Evolutionary conservation across 495 filamentous ascomycete species (phyloP).

Genomic region (Aspergillus funiculosus): DNA sequence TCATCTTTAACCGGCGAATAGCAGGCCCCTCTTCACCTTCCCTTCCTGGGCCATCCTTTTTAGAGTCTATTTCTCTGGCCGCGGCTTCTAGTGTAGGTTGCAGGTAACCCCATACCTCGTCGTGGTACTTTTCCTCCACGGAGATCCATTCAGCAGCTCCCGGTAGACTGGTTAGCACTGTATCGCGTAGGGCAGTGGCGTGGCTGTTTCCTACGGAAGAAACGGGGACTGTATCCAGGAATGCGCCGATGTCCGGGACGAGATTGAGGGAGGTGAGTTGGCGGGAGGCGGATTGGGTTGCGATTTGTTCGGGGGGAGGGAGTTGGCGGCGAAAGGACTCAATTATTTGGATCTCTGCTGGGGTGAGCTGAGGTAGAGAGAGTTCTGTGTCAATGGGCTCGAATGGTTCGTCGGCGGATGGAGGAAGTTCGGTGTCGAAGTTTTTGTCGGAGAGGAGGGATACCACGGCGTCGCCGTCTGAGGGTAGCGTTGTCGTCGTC

Average conservation of each 20-base stretch:
- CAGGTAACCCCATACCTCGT: constrained; percentile 76
- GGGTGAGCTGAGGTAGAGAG: constrained; percentile 20
- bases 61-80: constrained; percentile 51
- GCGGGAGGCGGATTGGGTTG: background rate
- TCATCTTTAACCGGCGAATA: constrained; percentile 45
- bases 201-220: background rate
- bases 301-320: constrained; percentile 5
- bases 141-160: constrained; percentile 51
- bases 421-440: constrained; percentile 46
- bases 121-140: constrained; percentile 61
- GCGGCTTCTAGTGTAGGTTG: constrained; percentile 57
- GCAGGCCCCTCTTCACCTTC: constrained; percentile 39
- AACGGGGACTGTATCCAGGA: constrained; percentile 24
- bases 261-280: constrained; percentile 31
- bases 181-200: constrained; percentile 25
- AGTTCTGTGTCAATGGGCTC: constrained; percentile 34
- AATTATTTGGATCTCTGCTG: constrained; percentile 28
- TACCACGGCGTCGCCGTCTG: constrained; percentile 42
- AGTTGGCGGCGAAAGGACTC: constrained; percentile 32
- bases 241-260: constrained; percentile 40
- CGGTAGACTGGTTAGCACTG: constrained; percentile 27
- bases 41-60: constrained; percentile 35
- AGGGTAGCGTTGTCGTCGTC: constrained; percentile 1
- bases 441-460: constrained; percentile 48
- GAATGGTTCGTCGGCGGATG: constrained; percentile 29